phyloP scores from a whole-genome alignment of 176 grass and related monocot genomes.

The Poa annua region DNA sequence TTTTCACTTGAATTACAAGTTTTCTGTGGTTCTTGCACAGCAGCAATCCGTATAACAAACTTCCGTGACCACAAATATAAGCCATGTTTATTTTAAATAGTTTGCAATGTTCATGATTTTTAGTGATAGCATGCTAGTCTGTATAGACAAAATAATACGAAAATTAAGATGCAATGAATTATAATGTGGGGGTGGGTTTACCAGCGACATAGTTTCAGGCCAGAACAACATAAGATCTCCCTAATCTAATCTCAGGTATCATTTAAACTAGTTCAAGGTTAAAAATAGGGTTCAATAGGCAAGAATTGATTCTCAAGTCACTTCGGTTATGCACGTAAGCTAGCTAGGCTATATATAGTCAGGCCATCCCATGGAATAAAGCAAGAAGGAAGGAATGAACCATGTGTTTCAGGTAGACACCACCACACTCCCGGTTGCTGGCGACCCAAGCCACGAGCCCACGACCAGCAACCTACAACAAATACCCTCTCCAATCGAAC shows the following conservation, averaged over 20 bases:
- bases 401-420: background rate
- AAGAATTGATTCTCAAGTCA: background rate
- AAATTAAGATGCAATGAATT: background rate
- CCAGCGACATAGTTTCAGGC: background rate
- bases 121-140: background rate
- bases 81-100: background rate
- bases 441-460: background rate
- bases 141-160: background rate
- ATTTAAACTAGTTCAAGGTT: background rate
- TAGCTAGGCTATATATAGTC: background rate
- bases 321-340: background rate
- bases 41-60: background rate
- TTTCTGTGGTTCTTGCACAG: conserved; percentile 6
- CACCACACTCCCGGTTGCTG: background rate
- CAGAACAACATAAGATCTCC: background rate
- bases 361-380: background rate
- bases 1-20: background rate
- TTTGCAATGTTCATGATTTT: background rate
- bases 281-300: background rate
- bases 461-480: background rate
- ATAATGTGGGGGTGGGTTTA: background rate
- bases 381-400: background rate
- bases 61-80: background rate
- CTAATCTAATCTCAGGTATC: background rate
- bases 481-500: background rate